These are phyloP conservation scores for Cicer arietinum DNA, from an alignment of 306 rosid genomes.

Conservation along the genomic window DNA sequence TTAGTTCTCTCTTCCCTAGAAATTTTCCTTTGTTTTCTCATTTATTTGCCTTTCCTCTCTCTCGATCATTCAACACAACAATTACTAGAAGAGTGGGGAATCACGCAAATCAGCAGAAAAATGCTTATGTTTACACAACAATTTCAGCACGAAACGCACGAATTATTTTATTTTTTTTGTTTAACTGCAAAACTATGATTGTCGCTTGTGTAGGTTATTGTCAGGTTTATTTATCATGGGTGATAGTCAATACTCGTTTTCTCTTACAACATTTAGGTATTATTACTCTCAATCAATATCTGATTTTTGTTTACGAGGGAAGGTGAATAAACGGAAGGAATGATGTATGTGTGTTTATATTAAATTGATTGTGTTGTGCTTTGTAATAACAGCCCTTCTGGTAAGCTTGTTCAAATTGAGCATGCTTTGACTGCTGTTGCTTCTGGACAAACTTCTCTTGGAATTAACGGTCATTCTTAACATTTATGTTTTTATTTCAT, in stretches of 20 bases:
- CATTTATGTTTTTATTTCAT: too few species aligned
- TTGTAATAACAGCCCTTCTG: conserved; percentile 76
- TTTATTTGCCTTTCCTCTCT: conserved; percentile 6
- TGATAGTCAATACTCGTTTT: conserved; percentile 65
- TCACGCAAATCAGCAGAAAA: too few species aligned
- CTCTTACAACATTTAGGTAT: conserved; percentile 65
- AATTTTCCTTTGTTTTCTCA: not conserved
- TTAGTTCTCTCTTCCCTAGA: not conserved
- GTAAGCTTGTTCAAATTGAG: conserved; percentile 97
- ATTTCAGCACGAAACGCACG: too few species aligned
- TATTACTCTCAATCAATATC: not conserved
- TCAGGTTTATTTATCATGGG: conserved; percentile 50
- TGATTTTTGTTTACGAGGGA: not conserved
- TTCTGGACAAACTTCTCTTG: conserved; percentile 96
- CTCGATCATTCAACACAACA: too few species aligned
- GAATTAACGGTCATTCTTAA: conserved; percentile 69
- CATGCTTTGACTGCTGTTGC: conserved; percentile 97
- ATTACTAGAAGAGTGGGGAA: too few species aligned
- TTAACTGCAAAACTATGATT: too few species aligned
- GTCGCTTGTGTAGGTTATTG: not conserved
- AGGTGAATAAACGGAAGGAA: not conserved
- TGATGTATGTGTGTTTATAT: not conserved
- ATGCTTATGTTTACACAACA: too few species aligned
- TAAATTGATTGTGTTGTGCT: conserved; percentile 27
- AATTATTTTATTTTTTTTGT: too few species aligned